Percentiles rank a stretch among this genome's conserved stretches.
Evolutionary conservation across 2,329 filamentous ascomycete species (phyloP).

Genomic region (Fusarium floridanum): DNA sequence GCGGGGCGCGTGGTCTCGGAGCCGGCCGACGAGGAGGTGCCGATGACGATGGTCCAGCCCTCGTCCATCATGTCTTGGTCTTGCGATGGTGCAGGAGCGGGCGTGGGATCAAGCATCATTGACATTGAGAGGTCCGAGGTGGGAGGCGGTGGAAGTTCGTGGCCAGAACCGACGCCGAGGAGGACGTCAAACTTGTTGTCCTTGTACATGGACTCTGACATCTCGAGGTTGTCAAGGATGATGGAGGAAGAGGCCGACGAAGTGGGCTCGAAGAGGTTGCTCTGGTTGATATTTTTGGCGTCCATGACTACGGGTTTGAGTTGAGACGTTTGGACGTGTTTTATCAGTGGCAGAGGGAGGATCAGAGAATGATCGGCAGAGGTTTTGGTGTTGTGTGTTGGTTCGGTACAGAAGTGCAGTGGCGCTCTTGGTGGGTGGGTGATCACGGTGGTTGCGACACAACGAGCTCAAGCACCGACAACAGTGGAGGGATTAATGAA

Average conservation of each 20-base stretch:
- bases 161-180: neutral
- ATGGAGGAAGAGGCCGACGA: conserved; percentile 25
- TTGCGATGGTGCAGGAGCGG: conserved; percentile 14
- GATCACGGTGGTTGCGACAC: neutral
- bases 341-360: neutral
- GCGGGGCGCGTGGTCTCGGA: conserved; percentile 34
- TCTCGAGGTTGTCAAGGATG: conserved; percentile 17
- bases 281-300: conserved; percentile 7
- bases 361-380: neutral
- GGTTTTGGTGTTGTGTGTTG: neutral
- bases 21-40: neutral
- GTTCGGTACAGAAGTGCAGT: neutral
- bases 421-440: neutral
- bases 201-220: conserved; percentile 2
- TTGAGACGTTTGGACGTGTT: neutral
- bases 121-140: conserved; percentile 19
- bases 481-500: neutral
- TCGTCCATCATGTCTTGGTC: conserved; percentile 22
- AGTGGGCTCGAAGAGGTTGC: conserved; percentile 3
- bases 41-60: conserved; percentile 25
- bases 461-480: neutral
- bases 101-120: conserved; percentile 19
- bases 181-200: conserved; percentile 1
- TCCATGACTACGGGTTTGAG: neutral
- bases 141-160: conserved; percentile 17